phyloP scores from a whole-genome alignment of 164 flowering plant species.

The Akebia trifoliata region DNA sequence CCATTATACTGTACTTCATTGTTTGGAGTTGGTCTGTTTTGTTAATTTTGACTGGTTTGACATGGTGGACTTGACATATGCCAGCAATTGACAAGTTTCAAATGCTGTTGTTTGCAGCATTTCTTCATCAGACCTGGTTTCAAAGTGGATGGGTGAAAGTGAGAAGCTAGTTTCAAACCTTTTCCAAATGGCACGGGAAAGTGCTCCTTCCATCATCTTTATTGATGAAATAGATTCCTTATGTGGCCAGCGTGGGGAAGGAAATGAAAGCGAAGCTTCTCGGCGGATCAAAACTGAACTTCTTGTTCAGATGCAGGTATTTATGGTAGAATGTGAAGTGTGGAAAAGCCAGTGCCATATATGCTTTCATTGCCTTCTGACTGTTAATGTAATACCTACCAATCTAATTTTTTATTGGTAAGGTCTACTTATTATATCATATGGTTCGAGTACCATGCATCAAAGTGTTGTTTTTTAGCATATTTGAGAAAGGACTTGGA shows the following conservation, averaged over 20 bases:
- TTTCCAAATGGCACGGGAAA: conserved; percentile 97
- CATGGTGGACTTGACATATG: not conserved
- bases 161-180: conserved; percentile 96
- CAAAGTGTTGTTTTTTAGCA: no score
- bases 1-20: no score
- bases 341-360: not conserved
- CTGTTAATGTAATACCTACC: no score
- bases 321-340: conserved; percentile 1
- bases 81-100: not conserved
- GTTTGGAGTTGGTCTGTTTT: not conserved
- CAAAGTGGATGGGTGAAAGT: conserved; percentile 99
- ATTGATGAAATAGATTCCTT: conserved; percentile 97
- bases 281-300: conserved; percentile 95
- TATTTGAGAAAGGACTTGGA: no score
- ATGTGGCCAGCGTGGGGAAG: conserved; percentile 95
- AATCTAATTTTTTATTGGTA: no score
- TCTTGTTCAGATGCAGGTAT: conserved; percentile 99
- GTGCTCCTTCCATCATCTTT: conserved; percentile 92
- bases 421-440: no score
- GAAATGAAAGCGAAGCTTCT: conserved; percentile 99
- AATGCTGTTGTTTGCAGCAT: conserved; percentile 45
- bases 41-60: no score
- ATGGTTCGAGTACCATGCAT: no score
- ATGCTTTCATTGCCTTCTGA: not conserved
- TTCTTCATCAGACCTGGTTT: conserved; percentile 94